phyloP scores from a whole-genome alignment of 371 early-diverging fungal species.

The Saksenaea oblongispora region DNA sequence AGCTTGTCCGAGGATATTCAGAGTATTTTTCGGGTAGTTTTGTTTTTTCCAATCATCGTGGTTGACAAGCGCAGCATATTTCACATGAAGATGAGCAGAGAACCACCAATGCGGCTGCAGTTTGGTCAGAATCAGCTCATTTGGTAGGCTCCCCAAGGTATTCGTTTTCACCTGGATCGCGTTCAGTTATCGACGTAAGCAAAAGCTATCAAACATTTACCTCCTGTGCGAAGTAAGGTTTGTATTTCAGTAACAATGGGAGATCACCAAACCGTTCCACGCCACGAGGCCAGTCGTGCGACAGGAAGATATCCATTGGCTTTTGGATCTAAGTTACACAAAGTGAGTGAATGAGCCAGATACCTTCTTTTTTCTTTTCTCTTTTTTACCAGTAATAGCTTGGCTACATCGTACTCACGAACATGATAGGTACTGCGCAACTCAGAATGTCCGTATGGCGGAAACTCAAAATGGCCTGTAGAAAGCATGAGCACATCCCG shows the following conservation, averaged over 20 bases:
- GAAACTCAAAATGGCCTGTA: constrained; percentile 76
- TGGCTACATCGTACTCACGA: constrained; percentile 79
- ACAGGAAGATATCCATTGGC: constrained; percentile 86
- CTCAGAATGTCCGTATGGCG: constrained; percentile 67
- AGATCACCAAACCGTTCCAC: constrained; percentile 84
- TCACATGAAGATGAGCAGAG: constrained; percentile 92
- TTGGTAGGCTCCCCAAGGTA: constrained; percentile 76
- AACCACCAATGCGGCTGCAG: constrained; percentile 91
- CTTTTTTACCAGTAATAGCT: constrained; percentile 65
- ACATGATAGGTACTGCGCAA: constrained; percentile 83
- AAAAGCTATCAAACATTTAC: constrained; percentile 34
- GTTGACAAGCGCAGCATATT: constrained; percentile 73
- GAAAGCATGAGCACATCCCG: background rate
- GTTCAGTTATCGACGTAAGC: background rate
- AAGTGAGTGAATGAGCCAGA: too few relatives aligned
- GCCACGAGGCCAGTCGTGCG: constrained; percentile 97
- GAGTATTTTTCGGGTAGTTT: constrained; percentile 8
- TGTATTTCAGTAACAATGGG: constrained; percentile 56
- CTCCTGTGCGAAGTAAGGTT: constrained; percentile 75
- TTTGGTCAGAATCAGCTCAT: constrained; percentile 64
- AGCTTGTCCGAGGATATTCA: background rate
- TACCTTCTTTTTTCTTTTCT: background rate
- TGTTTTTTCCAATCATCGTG: constrained; percentile 44
- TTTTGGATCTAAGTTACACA: constrained; percentile 49
- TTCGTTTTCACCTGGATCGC: constrained; percentile 56